These are phyloP conservation scores for Geosmithia putterillii DNA, from an alignment of 2,329 filamentous ascomycete genomes.

Conservation along the genomic window DNA sequence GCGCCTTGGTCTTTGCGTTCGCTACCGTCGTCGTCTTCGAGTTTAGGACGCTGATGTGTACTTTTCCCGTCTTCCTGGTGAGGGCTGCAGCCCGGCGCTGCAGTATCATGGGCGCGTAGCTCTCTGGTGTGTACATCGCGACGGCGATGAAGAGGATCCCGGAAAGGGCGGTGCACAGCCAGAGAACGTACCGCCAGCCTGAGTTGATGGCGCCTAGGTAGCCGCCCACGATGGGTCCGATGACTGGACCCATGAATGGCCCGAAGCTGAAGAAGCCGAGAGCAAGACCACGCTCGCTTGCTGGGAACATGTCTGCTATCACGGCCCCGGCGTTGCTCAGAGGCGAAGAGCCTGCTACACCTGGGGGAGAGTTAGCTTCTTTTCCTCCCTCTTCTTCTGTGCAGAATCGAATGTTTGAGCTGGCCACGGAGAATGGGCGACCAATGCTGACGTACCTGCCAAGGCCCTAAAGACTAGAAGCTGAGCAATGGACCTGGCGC, in stretches of 20 bases:
- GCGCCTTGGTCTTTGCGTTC: not conserved
- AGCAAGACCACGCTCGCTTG: constrained; percentile 39
- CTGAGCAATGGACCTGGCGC: constrained; percentile 40
- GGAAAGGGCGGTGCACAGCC: constrained; percentile 31
- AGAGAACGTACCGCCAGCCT: constrained; percentile 46
- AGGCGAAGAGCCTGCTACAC: constrained; percentile 40
- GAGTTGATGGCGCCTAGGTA: constrained; percentile 42
- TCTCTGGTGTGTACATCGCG: constrained; percentile 34
- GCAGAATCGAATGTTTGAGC: no score
- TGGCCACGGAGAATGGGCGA: no score
- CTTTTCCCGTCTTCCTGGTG: constrained; percentile 31
- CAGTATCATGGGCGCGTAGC: constrained; percentile 38
- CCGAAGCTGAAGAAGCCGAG: constrained; percentile 51
- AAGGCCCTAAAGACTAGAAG: constrained; percentile 52
- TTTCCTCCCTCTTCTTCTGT: no score
- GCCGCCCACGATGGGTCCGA: constrained; percentile 46
- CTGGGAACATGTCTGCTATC: constrained; percentile 46
- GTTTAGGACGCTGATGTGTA: constrained; percentile 39
- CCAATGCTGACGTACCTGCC: constrained; percentile 47
- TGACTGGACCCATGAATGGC: constrained; percentile 45
- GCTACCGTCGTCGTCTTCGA: not conserved
- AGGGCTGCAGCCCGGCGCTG: constrained; percentile 31
- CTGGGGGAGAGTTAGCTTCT: not conserved
- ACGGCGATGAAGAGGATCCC: constrained; percentile 37
- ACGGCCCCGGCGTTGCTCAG: constrained; percentile 49